Conservation (phyloP, 768 basidiomycete species). For the Clavaria fumosa region DNA sequence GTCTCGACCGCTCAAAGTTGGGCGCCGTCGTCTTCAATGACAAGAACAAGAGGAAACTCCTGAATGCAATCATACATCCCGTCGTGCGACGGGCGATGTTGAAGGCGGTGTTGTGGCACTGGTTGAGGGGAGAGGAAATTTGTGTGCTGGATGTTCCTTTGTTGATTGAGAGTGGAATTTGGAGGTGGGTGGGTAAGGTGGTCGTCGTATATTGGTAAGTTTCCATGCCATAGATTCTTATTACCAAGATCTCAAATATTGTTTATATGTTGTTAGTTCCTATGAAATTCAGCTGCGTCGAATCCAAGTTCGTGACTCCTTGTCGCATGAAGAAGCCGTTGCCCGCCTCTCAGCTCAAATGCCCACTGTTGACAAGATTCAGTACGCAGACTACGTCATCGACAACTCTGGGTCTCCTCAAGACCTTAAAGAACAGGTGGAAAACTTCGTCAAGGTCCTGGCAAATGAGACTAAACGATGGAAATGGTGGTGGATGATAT, state of each 20-base stretch:
- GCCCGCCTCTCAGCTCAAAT: constrained; percentile 70
- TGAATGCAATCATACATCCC: constrained; percentile 86
- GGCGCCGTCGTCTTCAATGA: constrained; percentile 79
- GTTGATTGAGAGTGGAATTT: constrained; percentile 77
- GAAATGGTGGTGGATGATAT: constrained; percentile 42
- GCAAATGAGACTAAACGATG: constrained; percentile 35
- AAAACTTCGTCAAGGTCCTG: constrained; percentile 27
- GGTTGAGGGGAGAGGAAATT: constrained; percentile 64
- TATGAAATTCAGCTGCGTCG: constrained; percentile 72
- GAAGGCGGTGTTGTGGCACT: constrained; percentile 46
- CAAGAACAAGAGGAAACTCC: constrained; percentile 44
- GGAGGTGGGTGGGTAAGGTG: constrained; percentile 69
- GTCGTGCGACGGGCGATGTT: constrained; percentile 73
- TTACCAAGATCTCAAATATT: neutral
- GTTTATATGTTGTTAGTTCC: constrained; percentile 33
- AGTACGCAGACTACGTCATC: constrained; percentile 73
- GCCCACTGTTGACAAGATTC: constrained; percentile 60
- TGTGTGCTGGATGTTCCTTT: constrained; percentile 86
- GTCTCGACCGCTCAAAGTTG: constrained; percentile 68
- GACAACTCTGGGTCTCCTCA: constrained; percentile 73
- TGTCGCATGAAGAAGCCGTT: constrained; percentile 48
- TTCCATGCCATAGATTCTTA: neutral
- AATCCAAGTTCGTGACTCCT: constrained; percentile 60
- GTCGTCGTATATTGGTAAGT: constrained; percentile 86
- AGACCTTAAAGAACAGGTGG: constrained; percentile 48